These are phyloP conservation scores for Trichosporon sp. DNA, from an alignment of 1,284 basidiomycete species.

Conservation along the genomic window DNA sequence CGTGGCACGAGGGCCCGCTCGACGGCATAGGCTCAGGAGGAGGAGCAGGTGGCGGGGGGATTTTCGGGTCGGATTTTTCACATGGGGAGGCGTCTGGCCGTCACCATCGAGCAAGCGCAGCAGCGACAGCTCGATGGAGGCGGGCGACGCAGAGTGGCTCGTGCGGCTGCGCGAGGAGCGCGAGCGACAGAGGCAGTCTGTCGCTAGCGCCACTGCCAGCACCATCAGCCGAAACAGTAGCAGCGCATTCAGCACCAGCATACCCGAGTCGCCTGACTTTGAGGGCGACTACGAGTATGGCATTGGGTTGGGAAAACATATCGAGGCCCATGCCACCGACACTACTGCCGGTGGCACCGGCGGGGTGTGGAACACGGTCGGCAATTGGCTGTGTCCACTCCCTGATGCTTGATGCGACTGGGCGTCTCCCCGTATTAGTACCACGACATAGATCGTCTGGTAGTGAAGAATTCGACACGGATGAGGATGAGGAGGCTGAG, in stretches of 20 bases:
- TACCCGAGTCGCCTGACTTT: background rate
- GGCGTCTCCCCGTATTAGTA: slow-evolving; percentile 1
- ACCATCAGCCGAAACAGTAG: background rate
- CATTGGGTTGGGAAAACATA: background rate
- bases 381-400: background rate
- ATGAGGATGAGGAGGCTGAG: no score
- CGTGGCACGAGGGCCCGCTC: background rate
- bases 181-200: background rate
- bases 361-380: background rate
- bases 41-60: background rate
- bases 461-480: no score
- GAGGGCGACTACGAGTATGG: background rate
- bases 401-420: background rate
- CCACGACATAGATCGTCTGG: no score
- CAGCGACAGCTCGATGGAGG: background rate
- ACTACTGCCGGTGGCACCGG: no score
- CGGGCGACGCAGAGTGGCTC: background rate
- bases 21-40: background rate
- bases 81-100: slow-evolving; percentile 2
- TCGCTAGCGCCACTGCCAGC: background rate
- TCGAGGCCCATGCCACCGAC: no score
- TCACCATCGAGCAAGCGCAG: background rate
- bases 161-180: background rate
- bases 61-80: background rate
- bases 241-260: background rate